Evolutionary conservation across 176 grass and related monocot species (phyloP).

Genomic region (Rhynchospora tenuis): DNA sequence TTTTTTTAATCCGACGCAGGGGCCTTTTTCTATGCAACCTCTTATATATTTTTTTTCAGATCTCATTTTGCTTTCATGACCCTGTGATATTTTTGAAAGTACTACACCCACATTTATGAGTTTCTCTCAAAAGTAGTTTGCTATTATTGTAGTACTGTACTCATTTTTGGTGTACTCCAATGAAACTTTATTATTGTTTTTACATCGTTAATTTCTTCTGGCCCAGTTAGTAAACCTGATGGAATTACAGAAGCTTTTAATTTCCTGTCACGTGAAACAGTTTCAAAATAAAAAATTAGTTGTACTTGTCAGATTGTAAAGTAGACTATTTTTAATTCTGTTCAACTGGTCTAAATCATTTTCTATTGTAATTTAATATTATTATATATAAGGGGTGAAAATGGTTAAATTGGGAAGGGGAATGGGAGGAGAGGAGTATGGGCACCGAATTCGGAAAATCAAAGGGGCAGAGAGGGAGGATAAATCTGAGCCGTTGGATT

Average conservation of each 20-base stretch:
- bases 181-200: neutral
- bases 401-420: neutral
- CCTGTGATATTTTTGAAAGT: neutral
- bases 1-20: neutral
- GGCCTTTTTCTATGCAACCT: neutral
- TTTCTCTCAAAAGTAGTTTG: neutral
- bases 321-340: neutral
- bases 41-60: neutral
- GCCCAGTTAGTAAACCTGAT: neutral
- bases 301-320: neutral
- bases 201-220: neutral
- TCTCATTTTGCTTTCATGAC: neutral
- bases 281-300: neutral
- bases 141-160: constrained; percentile 10
- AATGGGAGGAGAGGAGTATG: neutral
- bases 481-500: constrained; percentile 18
- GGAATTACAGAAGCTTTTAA: neutral
- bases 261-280: neutral
- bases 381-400: neutral
- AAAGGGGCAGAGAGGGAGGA: neutral
- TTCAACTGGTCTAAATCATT: neutral
- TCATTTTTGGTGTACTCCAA: neutral
- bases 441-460: constrained; percentile 25
- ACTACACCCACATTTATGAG: neutral
- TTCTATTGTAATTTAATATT: neutral